phyloP scores from a whole-genome alignment of 2,329 filamentous ascomycete species.

The Colletotrichum cuscutae region DNA sequence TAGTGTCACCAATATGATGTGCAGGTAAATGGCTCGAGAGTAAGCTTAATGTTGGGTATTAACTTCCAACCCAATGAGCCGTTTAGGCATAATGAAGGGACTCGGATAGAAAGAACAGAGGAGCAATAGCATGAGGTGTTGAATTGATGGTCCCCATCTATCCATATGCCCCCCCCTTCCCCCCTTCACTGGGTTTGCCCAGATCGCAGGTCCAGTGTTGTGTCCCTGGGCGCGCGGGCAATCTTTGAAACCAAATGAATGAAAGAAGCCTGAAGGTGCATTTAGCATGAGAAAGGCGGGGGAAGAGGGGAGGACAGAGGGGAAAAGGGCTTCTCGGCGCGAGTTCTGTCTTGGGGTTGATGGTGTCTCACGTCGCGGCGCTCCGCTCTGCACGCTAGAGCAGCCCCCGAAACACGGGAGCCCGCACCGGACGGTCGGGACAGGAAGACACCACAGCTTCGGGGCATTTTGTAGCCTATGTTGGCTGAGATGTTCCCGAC shows the following conservation, averaged over 20 bases:
- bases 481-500: background rate
- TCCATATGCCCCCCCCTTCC: background rate
- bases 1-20: background rate
- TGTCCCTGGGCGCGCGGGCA: background rate
- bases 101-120: background rate
- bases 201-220: background rate
- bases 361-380: background rate
- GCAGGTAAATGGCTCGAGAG: background rate
- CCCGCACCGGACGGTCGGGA: constrained; percentile 3
- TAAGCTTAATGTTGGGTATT: background rate
- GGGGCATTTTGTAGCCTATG: background rate
- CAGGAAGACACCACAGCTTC: background rate
- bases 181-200: background rate
- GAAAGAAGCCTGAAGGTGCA: background rate
- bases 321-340: no score
- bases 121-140: background rate
- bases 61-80: background rate
- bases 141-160: background rate
- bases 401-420: constrained; percentile 10
- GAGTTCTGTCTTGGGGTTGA: background rate
- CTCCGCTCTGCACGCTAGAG: background rate
- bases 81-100: background rate
- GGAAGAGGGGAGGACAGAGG: no score
- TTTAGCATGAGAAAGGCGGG: no score
- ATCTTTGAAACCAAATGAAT: background rate